Conservation (phyloP, 2,329 filamentous ascomycete species). For the Calonectria hawksworthii region DNA sequence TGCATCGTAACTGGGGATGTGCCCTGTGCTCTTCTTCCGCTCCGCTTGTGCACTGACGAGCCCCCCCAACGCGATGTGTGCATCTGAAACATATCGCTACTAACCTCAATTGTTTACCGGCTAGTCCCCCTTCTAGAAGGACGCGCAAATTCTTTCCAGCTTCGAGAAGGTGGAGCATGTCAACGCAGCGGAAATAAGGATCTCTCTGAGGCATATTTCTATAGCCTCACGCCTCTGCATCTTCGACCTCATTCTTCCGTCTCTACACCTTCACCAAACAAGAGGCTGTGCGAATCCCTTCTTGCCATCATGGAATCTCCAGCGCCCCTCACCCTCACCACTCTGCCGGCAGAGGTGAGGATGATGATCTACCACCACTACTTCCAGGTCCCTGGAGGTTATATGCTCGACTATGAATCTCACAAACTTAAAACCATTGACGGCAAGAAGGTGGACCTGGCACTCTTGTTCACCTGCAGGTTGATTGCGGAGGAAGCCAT, state of each 20-base stretch:
- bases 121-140: background rate
- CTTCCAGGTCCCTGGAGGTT: background rate
- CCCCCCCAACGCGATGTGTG: background rate
- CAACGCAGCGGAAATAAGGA: background rate
- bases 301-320: background rate
- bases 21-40: background rate
- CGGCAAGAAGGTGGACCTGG: background rate
- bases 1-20: background rate
- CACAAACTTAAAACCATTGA: background rate
- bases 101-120: background rate
- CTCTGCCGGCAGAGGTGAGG: background rate
- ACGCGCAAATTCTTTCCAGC: background rate
- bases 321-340: background rate
- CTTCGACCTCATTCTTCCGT: background rate
- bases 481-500: background rate
- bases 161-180: background rate
- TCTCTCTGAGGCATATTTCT: background rate
- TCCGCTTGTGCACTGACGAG: background rate
- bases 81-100: background rate
- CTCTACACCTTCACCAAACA: background rate
- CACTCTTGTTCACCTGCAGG: background rate
- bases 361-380: background rate
- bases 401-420: background rate
- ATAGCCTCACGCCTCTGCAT: background rate
- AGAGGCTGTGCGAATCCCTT: background rate